phyloP scores from a whole-genome alignment of 768 basidiomycete genomes.

The Leccinum sublutescens region DNA sequence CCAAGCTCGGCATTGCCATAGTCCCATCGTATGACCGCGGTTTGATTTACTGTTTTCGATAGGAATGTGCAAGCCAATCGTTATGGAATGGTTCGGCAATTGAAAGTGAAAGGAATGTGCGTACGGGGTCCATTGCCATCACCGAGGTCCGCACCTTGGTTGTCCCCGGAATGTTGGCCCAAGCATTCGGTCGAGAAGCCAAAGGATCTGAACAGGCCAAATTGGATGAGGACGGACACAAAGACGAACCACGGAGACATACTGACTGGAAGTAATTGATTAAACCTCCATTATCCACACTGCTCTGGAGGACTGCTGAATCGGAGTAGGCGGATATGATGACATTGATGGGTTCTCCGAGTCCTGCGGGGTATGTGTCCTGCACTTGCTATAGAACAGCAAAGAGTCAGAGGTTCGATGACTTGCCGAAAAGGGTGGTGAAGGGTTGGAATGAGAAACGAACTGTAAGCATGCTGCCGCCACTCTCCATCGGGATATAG shows the following conservation, averaged over 20 bases:
- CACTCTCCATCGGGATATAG: conserved; percentile 51
- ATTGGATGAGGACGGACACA: not conserved
- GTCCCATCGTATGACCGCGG: conserved; percentile 80
- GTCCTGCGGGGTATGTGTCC: conserved; percentile 62
- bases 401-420: not conserved
- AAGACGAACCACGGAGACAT: not conserved
- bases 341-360: conserved; percentile 84
- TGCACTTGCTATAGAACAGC: conserved; percentile 43
- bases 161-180: conserved; percentile 70
- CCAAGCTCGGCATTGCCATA: conserved; percentile 82
- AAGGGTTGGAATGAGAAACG: conserved; percentile 22
- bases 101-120: conserved; percentile 33
- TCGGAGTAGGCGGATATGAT: conserved; percentile 81
- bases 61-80: not conserved
- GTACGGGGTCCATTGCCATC: conserved; percentile 74
- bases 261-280: conserved; percentile 81
- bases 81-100: not conserved
- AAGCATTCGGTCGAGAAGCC: conserved; percentile 78
- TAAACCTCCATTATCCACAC: conserved; percentile 64
- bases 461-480: conserved; percentile 75
- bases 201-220: conserved; percentile 46
- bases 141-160: conserved; percentile 76
- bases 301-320: conserved; percentile 59
- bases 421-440: not conserved
- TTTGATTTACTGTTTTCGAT: conserved; percentile 64